Evolutionary conservation across 2,329 filamentous ascomycete genomes (phyloP), one percentile per base, ranked within the genome.

Genomic region (Lecanicillium sp.): DNA sequence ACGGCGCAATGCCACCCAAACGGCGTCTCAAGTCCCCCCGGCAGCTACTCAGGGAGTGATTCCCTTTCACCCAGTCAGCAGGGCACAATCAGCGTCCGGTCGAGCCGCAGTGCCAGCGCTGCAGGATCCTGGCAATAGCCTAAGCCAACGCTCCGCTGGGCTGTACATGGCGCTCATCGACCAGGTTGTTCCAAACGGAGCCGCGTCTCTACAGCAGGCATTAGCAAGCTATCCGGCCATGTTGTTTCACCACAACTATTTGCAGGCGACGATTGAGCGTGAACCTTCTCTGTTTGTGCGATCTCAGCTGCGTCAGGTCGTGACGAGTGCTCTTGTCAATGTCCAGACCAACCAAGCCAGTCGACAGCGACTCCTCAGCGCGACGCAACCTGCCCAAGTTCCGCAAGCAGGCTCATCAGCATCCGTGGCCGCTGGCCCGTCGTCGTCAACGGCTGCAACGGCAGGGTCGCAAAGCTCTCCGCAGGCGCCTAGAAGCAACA

Each of bases 121-220:
- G 38, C 41, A 13, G 29, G 18, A 29, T 14, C 15, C 28, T 20
- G 45, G 49, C 25, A 33, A 43, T 38, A 25, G 22, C 22, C 11
- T 25, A 11, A 25, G 22, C 22, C 41, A 51, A 39, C 56, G 60
- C 35, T 56, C 63, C 6, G 54, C 61, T 9, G 51, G 56, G n/a
- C 64, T 66, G 4, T 71, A 73, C 37, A 65, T 59, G 27, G 59
- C 63, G 9, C 55, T 78, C 42, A 75, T 81, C 37, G 73, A 80
- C 40, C 56, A 62, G 5, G 58, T 68, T 12, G 63, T 80, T 0
- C 64, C 69, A 0, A 64, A 68, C 37, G 77, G 76, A 0, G 63
- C 64, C 1, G 53, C 52, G 3, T 63, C 66, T 4, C 56, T 78
- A 8, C 59, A 66, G 20, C 61, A 67, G 29, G 64, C 65, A 2